Base-by-base conservation (phyloP, 1,139 yeast species). In the Candida sojae region DNA sequence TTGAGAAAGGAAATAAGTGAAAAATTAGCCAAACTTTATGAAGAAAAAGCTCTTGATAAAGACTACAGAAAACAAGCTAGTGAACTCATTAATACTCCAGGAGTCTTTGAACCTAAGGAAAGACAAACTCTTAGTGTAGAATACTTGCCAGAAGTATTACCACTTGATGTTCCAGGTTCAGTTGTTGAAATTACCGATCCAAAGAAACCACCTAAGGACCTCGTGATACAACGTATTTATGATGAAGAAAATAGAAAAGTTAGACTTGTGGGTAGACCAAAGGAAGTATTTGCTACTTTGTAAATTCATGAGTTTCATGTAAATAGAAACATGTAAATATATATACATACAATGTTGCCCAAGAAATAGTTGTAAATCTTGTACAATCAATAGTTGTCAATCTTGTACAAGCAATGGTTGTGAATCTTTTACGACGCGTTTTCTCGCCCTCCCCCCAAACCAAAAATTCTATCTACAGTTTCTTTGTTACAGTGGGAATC, bases 261-360 rank as follows among this genome's bases (percentile, higher is more conserved):
- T 35, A 59, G 58, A 45, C 58, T 64, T 7, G 58, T 73, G 43
- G 75, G 73, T 39, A 69, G 78, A 61, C 72, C 77, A 38, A 70
- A 67, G 51, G 70, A 68, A 30, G 71, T 70, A 23, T 46, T 46
- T 44, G 45, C 47, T 31, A n/a, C 30, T 23, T 6, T 29, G 30
- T 23, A 37, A 37, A n/a, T 6, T 26, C 17, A n/a, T n/a, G 30
- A 7, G 17, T 37, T 11, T 21, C 4, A 25, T 30, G 33, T 39
- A 28, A 28, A 29, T 28, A 39, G 39, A 29, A 39, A 8, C 42
- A 31, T 39, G 47, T 39, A 44, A 21, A 43, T 45, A 37, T 17
- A 36, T 36, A 33, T 12, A 32, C 12, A 23, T 33, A 17, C 21
- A 17, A 17, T 17, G 3, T 17, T 17, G 21, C 3, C 21, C 21